Evolutionary conservation across 768 basidiomycete species (phyloP), one percentile per base, ranked within the genome.

Genomic region (Termitomyces sp.): DNA sequence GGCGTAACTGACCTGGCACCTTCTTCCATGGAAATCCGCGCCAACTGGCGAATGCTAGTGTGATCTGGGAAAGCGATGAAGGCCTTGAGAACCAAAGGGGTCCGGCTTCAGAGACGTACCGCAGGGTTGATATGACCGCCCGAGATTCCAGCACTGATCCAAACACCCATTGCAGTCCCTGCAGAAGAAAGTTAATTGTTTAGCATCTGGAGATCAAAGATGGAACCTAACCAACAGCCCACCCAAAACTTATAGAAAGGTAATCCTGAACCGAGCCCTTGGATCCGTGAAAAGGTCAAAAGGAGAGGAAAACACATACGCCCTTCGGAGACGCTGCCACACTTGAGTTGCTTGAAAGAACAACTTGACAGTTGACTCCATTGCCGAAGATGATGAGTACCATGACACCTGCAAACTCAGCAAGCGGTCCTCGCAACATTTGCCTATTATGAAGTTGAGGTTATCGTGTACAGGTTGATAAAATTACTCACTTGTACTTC

Each of bases 21-120:
- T 90, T 90, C 64, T 78, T 80, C 84, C 86, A 86, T 1, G 88
- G 87, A 71, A 90, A 90, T 60, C 77, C 77, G 60, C 88, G 85
- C 72, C 83, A 82, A n/a, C 82, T 76, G 8, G 85, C 86, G 34
- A 88, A 66, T 20, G 83, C 79, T 55, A 90, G 72, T 14, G 88
- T 90, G 32, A 89, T 78, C 83, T 84, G 38, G 9, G 50, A n/a
- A 61, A 48, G 5, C 25, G 54, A 52, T 57, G 32, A 56, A 63
- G 20, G 20, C 15, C 38, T 53, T 53, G 51, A 42, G 15, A 57
- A 53, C 31, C 42, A 29, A 45, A 10, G 42, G 46, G 34, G 42
- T 53, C 12, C 57, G 50, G 54, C 25, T 42, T 10, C 7, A 51
- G 11, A 48, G 31, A 59, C 69, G n/a, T 63, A 75, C 75, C 17